These are phyloP conservation scores for Beauveria scarabaeidicola DNA, from an alignment of 2,329 filamentous ascomycete species.

Conservation along the genomic window DNA sequence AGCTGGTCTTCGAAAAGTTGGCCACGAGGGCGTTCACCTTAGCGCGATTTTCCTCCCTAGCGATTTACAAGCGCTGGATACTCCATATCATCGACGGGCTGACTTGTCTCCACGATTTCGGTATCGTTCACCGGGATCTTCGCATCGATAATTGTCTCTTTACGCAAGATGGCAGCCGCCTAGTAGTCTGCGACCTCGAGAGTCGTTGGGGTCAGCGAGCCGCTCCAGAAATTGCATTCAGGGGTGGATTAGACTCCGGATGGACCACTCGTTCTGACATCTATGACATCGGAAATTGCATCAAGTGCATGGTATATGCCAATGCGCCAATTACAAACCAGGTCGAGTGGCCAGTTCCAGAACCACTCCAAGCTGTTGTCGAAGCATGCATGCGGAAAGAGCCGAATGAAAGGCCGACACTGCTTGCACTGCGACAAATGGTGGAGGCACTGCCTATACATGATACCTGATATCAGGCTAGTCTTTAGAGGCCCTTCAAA, in stretches of 20 bases:
- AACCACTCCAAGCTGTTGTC: conserved; percentile 11
- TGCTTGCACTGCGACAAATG: no score
- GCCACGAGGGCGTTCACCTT: background rate
- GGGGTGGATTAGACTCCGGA: conserved; percentile 2
- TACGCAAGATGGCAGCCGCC: conserved; percentile 12
- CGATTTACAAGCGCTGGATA: conserved; percentile 17
- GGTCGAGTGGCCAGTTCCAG: conserved; percentile 21
- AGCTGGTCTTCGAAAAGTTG: background rate
- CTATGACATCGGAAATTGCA: conserved; percentile 19
- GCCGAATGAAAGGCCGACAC: no score
- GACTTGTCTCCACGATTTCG: conserved; percentile 17
- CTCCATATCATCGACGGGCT: conserved; percentile 18
- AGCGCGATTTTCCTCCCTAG: conserved; percentile 8
- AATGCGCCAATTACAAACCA: conserved; percentile 18
- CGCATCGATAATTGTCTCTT: conserved; percentile 20
- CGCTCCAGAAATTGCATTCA: conserved; percentile 18
- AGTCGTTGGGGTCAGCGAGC: conserved; percentile 19
- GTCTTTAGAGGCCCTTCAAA: no score
- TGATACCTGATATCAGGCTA: no score
- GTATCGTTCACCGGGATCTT: conserved; percentile 21
- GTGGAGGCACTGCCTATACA: no score
- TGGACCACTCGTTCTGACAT: conserved; percentile 18
- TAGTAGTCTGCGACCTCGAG: conserved; percentile 21
- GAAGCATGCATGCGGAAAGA: conserved; percentile 15
- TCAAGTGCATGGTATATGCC: conserved; percentile 21